Percentiles rank a stretch among this genome's conserved stretches.
Evolutionary conservation across 192 early-diverging fungal species (phyloP).

Genomic region (Gryganskiella cystojenkinii): DNA sequence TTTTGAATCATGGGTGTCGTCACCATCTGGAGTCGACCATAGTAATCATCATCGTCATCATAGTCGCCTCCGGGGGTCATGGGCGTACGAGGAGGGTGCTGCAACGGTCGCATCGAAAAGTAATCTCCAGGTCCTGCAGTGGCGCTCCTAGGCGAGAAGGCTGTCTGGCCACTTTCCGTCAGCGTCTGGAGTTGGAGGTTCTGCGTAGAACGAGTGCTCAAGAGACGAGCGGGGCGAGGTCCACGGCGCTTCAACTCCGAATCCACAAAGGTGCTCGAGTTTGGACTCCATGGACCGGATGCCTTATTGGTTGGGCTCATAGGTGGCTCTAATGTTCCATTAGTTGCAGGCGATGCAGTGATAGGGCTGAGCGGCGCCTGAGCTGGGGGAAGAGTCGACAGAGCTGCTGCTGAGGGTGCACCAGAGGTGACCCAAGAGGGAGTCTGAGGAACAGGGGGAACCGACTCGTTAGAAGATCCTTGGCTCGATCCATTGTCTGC

Average conservation of each 20-base stretch:
- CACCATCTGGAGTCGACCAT: constrained; percentile 47
- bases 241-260: constrained; percentile 48
- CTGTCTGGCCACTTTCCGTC: constrained; percentile 15
- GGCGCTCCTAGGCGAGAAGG: constrained; percentile 40
- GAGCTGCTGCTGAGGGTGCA: constrained; percentile 4
- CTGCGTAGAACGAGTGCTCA: constrained; percentile 40
- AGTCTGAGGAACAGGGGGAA: constrained; percentile 46
- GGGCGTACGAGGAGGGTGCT: constrained; percentile 42
- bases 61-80: constrained; percentile 47
- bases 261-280: not conserved
- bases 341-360: not conserved
- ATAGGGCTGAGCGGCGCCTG: not conserved
- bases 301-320: constrained; percentile 15
- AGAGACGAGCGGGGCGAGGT: constrained; percentile 38
- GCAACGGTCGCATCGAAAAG: constrained; percentile 47
- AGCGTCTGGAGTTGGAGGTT: constrained; percentile 38
- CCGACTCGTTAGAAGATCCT: constrained; percentile 25
- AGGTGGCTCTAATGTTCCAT: constrained; percentile 5
- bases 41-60: constrained; percentile 49
- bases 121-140: constrained; percentile 23
- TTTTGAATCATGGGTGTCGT: constrained; percentile 54
- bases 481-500: constrained; percentile 36
- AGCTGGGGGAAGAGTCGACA: not conserved
- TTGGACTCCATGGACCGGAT: not conserved
- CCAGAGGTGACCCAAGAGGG: constrained; percentile 45